Base-by-base conservation (phyloP, 2,329 filamentous ascomycete species). In the Coniochaeta hoffmannii region DNA sequence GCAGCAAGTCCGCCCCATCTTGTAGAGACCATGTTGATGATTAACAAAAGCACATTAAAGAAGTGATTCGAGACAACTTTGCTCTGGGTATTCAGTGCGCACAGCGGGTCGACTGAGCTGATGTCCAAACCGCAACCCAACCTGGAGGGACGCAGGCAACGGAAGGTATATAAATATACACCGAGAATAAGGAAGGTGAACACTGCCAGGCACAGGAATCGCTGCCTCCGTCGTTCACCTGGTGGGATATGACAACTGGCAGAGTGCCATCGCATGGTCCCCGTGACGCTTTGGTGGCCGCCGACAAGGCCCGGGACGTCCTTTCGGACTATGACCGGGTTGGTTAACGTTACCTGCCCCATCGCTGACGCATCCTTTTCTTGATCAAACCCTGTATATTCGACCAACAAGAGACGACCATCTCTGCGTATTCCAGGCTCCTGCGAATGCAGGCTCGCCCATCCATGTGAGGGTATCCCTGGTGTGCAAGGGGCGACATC, bases 1-100 rank as follows among this genome's bases (percentile, higher is more conserved):
- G 62, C 60, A 14, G 57, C 61, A 17, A 65, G 57, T 8, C 59
- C 56, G 49, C 63, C 63, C 58, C 59, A 63, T 51, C 52, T 50
- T 50, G 59, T 34, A 36, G 61, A 52, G 3, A 64, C 62, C 62
- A 65, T 65, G 26, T 55, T 61, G 22, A n/a, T 8, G 14, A 46
- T 46, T 46, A 28, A 28, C 14, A 26, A 46, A 24, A 46, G 6
- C 2, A 14, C 26, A 22, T 14, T 46, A 19, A 22, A 46, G 3
- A 46, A n/a, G 15, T 26, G 26, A 6, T 2, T 46, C 24, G 41
- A 46, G 22, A 28, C 11, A 28, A n/a, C 22, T 28, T 14, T n/a
- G 24, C 22, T 15, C 41, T 46, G 15, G 8, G 8, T 28, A 8
- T 19, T 11, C 7, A 28, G 4, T 7, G 22, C 15, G 22, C 26